Evolutionary conservation across 441 rosid species (phyloP), one percentile per base, ranked within the genome.

Genomic region (Heliophila coronopifolia): DNA sequence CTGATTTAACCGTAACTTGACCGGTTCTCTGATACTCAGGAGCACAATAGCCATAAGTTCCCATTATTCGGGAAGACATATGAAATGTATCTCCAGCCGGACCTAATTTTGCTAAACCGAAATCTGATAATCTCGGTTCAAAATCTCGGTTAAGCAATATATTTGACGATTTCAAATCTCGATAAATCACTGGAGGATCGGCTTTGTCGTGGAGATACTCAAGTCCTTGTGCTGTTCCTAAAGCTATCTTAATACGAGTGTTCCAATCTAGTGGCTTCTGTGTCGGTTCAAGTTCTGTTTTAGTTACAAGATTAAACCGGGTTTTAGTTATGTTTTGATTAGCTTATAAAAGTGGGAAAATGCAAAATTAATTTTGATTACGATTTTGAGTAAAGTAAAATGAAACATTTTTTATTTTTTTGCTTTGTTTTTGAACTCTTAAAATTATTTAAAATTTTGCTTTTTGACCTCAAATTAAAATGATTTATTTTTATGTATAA

Each of bases 1-100:
- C 97, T 16, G 97, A 90, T 51, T 86, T 84, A 50, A 84, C 80
- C 0, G 98, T 84, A 39, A 90, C 65, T 39, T 82, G 79, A 40
- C 98, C 98, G 5, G 94, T 90, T 94, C 84, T 84, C 28, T 94
- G 94, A 52, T 90, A 90, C 47, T 90, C 97, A 7, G 94, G 98
- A 52, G 98, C 98, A 73, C 94, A 90, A 48, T 90, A 90, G 46
- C 97, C 95, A 35, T 85, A 85, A 20, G 97, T 85, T 42, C 97
- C 97, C 95, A 89, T 89, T 46, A 83, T 84, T 61, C 95, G 69
- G 51, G 97, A 85, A 35, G 95, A 86, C 38, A 89, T 90, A 35
- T 86, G 92, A 1, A 80, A 77, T 56, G 80, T 76, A 60, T 90
- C 87, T 41, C 92, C 94, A 16, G 73, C 52, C 4, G 92, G 98